These are phyloP conservation scores for Nicotiana noctiflora DNA, from an alignment of 257 asterid species.

Conservation along the genomic window DNA sequence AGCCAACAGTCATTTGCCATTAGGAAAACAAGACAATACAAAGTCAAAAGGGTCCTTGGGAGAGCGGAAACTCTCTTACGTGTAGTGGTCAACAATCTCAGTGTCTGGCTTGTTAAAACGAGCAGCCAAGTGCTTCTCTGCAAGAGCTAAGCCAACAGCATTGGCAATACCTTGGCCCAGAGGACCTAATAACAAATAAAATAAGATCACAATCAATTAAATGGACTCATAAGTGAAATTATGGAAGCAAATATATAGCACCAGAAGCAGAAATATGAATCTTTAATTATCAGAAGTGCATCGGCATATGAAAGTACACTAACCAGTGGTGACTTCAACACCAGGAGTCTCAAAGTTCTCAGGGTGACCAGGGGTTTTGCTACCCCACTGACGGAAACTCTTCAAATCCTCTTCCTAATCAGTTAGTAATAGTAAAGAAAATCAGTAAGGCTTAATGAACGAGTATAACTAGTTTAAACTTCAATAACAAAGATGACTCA, in stretches of 20 bases:
- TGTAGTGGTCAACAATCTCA: constrained; percentile 73
- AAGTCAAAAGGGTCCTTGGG: not conserved
- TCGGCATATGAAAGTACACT: not conserved
- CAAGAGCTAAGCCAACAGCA: constrained; percentile 82
- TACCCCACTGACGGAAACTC: constrained; percentile 71
- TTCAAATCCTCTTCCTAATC: constrained; percentile 59
- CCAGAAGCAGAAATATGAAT: not conserved
- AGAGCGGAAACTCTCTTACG: constrained; percentile 33
- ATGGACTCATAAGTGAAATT: not conserved
- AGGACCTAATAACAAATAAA: constrained; percentile 48
- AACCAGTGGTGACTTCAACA: constrained; percentile 74
- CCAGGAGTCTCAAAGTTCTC: constrained; percentile 81
- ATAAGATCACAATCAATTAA: constrained; percentile 8
- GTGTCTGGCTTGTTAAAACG: constrained; percentile 65
- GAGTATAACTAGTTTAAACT: constrained; percentile 4
- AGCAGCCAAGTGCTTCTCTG: constrained; percentile 77
- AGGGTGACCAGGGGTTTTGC: constrained; percentile 78
- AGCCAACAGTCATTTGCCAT: constrained; percentile 7
- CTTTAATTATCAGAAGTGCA: not conserved
- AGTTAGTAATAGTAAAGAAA: not conserved
- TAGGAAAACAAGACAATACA: constrained; percentile 3
- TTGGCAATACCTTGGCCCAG: constrained; percentile 85
- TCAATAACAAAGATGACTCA: not conserved
- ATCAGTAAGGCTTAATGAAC: constrained; percentile 9
- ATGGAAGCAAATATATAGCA: not conserved